These are phyloP conservation scores for Pezicula radicicola DNA, from an alignment of 2,329 filamentous ascomycete genomes.

Conservation along the genomic window DNA sequence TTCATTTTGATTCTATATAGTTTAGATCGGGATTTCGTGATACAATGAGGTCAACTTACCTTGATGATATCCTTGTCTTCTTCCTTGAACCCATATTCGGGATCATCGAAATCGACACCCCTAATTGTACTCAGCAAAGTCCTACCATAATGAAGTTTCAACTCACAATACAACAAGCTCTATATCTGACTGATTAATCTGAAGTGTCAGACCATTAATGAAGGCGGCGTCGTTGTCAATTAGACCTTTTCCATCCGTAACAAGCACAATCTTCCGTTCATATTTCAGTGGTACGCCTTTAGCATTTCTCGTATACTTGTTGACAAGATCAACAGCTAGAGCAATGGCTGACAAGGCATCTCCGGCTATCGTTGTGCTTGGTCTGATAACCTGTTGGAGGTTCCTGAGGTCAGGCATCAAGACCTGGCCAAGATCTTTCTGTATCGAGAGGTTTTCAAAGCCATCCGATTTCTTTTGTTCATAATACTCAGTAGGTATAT, in stretches of 20 bases:
- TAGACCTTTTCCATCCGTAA: conserved; percentile 75
- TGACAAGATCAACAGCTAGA: conserved; percentile 83
- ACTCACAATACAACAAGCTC: conserved; percentile 76
- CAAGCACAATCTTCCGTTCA: conserved; percentile 74
- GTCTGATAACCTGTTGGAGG: conserved; percentile 60
- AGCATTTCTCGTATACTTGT: conserved; percentile 58
- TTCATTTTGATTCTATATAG: conserved; percentile 66
- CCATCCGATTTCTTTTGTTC: conserved; percentile 55
- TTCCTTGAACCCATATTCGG: conserved; percentile 87
- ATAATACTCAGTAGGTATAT: conserved; percentile 52
- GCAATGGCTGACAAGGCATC: conserved; percentile 88
- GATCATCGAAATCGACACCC: conserved; percentile 90
- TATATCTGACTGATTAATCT: conserved; percentile 74
- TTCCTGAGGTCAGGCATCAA: conserved; percentile 66
- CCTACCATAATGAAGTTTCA: conserved; percentile 5
- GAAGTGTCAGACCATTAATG: conserved; percentile 30
- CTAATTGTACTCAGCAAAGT: conserved; percentile 39
- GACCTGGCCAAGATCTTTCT: conserved; percentile 64
- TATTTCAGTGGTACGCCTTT: conserved; percentile 58
- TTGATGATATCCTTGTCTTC: conserved; percentile 76
- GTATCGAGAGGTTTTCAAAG: conserved; percentile 78
- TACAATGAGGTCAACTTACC: conserved; percentile 35
- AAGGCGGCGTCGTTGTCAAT: conserved; percentile 69
- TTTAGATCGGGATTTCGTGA: conserved; percentile 10
- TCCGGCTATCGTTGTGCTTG: conserved; percentile 66